phyloP scores from a whole-genome alignment of 345 rosid genomes.

The Aurinia saxatilis region DNA sequence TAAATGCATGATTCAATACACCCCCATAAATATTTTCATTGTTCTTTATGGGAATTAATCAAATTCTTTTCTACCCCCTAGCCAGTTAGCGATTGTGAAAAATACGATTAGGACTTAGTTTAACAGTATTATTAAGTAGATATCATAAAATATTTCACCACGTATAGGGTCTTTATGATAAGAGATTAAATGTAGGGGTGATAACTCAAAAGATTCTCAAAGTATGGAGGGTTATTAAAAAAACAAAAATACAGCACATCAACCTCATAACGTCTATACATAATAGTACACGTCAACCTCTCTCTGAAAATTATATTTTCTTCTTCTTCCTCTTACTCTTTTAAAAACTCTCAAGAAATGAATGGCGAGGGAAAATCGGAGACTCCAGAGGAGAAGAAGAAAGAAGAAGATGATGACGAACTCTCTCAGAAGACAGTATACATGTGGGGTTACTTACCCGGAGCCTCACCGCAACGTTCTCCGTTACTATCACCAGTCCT shows the following conservation, averaged over 20 bases:
- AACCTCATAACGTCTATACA: constrained; percentile 9
- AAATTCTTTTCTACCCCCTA: too few relatives aligned
- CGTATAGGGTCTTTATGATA: neutral
- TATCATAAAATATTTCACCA: neutral
- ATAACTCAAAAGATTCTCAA: neutral
- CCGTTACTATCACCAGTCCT: constrained; percentile 67
- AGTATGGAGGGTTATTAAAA: neutral
- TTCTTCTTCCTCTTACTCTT: constrained; percentile 8
- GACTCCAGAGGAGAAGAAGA: constrained; percentile 11
- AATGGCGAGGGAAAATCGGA: constrained; percentile 43
- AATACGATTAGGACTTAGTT: too few relatives aligned
- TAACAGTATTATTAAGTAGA: too few relatives aligned
- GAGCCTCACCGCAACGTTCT: constrained; percentile 77
- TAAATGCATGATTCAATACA: too few relatives aligned
- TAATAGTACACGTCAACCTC: constrained; percentile 24
- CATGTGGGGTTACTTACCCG: constrained; percentile 98
- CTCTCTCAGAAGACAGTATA: constrained; percentile 33
- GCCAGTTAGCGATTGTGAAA: too few relatives aligned
- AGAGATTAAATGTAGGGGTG: neutral
- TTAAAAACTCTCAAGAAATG: constrained; percentile 28
- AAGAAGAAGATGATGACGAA: constrained; percentile 21
- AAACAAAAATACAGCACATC: neutral
- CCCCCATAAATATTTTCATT: too few relatives aligned
- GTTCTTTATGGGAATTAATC: too few relatives aligned
- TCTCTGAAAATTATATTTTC: neutral